A percentile compares a stretch with the other conserved stretches of the same genome.
Conservation (phyloP, 169 alveolate genomes). For the Cryptosporidium canis region DNA sequence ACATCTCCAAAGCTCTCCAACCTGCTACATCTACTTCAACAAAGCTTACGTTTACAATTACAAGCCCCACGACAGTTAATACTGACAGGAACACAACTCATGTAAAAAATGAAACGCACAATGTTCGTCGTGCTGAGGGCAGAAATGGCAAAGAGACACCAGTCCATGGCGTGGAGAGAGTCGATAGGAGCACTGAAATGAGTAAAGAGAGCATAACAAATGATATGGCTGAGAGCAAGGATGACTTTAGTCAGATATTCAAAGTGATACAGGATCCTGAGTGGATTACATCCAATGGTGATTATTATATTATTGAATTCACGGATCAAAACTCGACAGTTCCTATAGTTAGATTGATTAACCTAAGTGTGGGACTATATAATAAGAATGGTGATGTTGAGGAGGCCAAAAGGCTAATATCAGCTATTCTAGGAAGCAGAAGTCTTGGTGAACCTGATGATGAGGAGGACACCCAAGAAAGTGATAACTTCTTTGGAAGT, state of each 20-base stretch:
- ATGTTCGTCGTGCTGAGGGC: not conserved
- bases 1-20: not conserved
- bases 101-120: not conserved
- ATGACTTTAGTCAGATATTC: constrained; percentile 15
- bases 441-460: constrained; percentile 7
- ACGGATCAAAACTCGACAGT: constrained; percentile 22
- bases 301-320: constrained; percentile 60
- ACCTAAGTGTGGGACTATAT: constrained; percentile 55
- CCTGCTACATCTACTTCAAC: not conserved
- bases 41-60: not conserved
- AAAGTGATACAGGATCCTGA: constrained; percentile 39
- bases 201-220: not conserved
- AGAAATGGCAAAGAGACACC: not conserved
- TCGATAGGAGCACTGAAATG: not conserved
- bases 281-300: constrained; percentile 51
- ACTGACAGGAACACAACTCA: not conserved
- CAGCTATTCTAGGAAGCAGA: constrained; percentile 29
- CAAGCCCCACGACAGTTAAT: not conserved
- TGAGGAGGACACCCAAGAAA: not conserved
- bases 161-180: not conserved
- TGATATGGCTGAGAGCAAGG: constrained; percentile 24
- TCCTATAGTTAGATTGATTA: constrained; percentile 47
- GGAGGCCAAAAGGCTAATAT: constrained; percentile 23
- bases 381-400: constrained; percentile 37
- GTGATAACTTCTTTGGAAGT: not conserved